Percentiles rank a stretch among this genome's conserved stretches.
Evolutionary conservation across 2,329 filamentous ascomycete genomes (phyloP).

Genomic region (Chalaropsis ovoidea): DNA sequence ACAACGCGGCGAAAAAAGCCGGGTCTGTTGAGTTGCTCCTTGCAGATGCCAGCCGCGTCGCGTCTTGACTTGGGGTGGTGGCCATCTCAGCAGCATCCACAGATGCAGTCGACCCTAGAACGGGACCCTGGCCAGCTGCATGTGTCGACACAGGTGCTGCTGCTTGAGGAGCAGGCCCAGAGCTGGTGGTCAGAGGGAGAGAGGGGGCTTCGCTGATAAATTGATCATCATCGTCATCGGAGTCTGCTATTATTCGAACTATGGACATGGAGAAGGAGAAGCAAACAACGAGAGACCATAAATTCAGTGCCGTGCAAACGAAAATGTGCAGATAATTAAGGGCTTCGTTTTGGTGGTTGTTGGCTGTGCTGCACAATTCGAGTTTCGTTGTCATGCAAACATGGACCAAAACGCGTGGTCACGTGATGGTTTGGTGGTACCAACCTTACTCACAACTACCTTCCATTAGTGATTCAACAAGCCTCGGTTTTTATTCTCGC

Average conservation of each 20-base stretch:
- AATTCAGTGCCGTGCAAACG: not conserved
- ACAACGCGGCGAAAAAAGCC: slow-evolving; percentile 40
- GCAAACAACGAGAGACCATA: not conserved
- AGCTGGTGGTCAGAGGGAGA: slow-evolving; percentile 15
- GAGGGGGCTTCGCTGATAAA: slow-evolving; percentile 26
- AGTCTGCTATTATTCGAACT: slow-evolving; percentile 33
- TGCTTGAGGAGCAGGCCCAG: not conserved
- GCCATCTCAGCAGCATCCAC: not conserved
- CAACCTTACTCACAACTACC: not conserved
- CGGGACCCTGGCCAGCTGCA: not conserved
- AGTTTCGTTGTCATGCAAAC: not conserved
- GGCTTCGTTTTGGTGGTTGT: not conserved
- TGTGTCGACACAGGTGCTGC: not conserved
- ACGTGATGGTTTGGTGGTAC: not conserved
- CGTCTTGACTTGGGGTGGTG: not conserved
- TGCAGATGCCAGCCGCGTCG: slow-evolving; percentile 13
- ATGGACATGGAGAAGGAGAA: slow-evolving; percentile 14
- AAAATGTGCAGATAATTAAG: not conserved
- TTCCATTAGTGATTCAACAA: not conserved
- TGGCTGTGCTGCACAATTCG: not conserved
- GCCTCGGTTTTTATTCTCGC: not conserved
- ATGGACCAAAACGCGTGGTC: not conserved
- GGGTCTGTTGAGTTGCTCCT: slow-evolving; percentile 38
- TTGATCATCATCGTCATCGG: slow-evolving; percentile 33
- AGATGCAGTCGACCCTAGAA: not conserved